These are phyloP conservation scores for Cudoniella acicularis DNA, from an alignment of 495 filamentous ascomycete species.

Conservation along the genomic window DNA sequence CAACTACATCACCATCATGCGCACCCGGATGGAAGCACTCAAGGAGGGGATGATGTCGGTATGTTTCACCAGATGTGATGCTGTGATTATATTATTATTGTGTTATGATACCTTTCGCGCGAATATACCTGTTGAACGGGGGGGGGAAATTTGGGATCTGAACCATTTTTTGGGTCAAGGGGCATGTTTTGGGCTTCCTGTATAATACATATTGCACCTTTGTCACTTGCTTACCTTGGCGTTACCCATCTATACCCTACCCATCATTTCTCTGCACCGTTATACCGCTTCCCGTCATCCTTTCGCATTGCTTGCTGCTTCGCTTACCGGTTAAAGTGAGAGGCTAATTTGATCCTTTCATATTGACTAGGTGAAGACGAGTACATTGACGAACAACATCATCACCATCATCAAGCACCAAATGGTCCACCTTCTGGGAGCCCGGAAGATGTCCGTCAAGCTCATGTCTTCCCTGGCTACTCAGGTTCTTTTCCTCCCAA, in stretches of 20 bases:
- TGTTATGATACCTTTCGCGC: conserved; percentile 42
- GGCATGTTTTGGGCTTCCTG: conserved; percentile 18
- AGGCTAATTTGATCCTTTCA: conserved; percentile 30
- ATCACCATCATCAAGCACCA: conserved; percentile 59
- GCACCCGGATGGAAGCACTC: conserved; percentile 64
- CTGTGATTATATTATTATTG: conserved; percentile 45
- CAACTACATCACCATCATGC: conserved; percentile 78
- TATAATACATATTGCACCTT: conserved; percentile 29
- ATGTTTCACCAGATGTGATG: conserved; percentile 78
- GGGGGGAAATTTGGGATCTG: conserved; percentile 19
- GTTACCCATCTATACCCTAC: conserved; percentile 34
- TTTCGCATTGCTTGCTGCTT: conserved; percentile 27
- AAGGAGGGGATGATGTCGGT: conserved; percentile 85
- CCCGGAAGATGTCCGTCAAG: conserved; percentile 61
- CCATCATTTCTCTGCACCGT: conserved; percentile 31
- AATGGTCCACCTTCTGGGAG: conserved; percentile 6
- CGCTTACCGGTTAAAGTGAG: conserved; percentile 33
- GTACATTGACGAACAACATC: conserved; percentile 53
- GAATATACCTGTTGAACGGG: conserved; percentile 23
- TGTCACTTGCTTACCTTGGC: conserved; percentile 24
- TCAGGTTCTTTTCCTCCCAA: conserved; percentile 55
- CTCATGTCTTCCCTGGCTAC: conserved; percentile 77
- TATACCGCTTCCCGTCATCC: conserved; percentile 25
- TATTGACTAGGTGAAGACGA: conserved; percentile 37
- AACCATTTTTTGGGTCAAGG: conserved; percentile 1